Evolutionary conservation across 495 filamentous ascomycete species (phyloP).

Genomic region (Diplogelasinospora grovesii): DNA sequence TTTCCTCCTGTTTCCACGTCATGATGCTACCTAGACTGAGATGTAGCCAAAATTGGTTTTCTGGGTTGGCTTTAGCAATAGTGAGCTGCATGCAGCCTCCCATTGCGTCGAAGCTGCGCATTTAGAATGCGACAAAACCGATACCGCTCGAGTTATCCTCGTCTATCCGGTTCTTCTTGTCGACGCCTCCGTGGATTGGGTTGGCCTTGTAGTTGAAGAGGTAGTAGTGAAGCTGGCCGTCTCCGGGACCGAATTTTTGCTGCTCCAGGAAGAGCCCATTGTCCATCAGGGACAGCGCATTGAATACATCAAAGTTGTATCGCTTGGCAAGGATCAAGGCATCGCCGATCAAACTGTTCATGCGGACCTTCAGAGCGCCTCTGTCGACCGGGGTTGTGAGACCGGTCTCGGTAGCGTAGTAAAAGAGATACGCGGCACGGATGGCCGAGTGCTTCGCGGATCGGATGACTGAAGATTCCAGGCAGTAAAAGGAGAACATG

Average conservation of each 20-base stretch:
- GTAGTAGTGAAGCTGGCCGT: conserved; percentile 92
- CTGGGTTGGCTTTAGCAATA: too few species aligned
- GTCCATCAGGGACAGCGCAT: conserved; percentile 86
- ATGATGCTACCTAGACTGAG: too few species aligned
- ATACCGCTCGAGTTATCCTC: conserved; percentile 72
- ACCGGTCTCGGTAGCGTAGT: conserved; percentile 84
- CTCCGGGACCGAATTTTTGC: conserved; percentile 88
- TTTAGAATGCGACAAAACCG: conserved; percentile 76
- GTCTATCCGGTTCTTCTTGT: conserved; percentile 68
- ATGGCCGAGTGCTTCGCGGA: conserved; percentile 69
- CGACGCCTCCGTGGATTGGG: conserved; percentile 74
- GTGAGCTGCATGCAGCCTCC: too few species aligned
- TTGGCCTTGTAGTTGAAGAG: conserved; percentile 91
- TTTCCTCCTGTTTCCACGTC: too few species aligned
- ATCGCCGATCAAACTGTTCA: conserved; percentile 75
- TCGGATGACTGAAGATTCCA: conserved; percentile 86
- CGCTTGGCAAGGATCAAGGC: conserved; percentile 83
- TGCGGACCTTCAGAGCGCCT: conserved; percentile 57
- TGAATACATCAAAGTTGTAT: conserved; percentile 91
- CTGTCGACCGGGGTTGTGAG: conserved; percentile 50
- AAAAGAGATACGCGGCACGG: conserved; percentile 88
- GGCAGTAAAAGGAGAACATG: conserved; percentile 91
- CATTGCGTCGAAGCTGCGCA: background rate
- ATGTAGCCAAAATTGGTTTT: too few species aligned
- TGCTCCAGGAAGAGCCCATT: conserved; percentile 88